Conservation (phyloP, 75 land plant species). For the Cryptomeria japonica region DNA sequence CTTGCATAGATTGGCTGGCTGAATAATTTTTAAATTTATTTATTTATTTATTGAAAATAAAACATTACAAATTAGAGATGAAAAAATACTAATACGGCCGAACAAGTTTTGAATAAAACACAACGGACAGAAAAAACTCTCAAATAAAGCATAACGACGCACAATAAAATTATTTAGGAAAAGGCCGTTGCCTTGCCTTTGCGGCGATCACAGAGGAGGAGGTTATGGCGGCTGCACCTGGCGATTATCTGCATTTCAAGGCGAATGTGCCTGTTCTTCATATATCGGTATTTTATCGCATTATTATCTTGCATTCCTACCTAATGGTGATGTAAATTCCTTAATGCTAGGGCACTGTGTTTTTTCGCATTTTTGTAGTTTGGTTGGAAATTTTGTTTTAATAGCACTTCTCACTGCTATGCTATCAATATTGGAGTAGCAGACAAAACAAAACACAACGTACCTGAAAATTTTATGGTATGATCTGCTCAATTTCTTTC, state of each 20-base stretch:
- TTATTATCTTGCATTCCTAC: too few species aligned
- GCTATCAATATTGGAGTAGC: neutral
- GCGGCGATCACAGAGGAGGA: neutral
- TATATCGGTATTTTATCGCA: conserved; percentile 57
- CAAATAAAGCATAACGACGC: too few species aligned
- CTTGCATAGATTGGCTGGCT: neutral
- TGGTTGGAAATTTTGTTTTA: neutral
- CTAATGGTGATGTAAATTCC: neutral
- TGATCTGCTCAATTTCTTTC: too few species aligned
- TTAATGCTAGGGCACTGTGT: neutral
- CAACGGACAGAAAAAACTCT: neutral
- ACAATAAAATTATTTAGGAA: neutral
- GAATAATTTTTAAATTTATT: too few species aligned
- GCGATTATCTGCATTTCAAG: conserved; percentile 91
- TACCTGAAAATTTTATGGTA: neutral
- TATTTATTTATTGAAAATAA: too few species aligned
- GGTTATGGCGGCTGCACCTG: conserved; percentile 53
- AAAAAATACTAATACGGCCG: too few species aligned
- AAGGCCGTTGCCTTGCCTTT: neutral
- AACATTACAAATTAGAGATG: too few species aligned
- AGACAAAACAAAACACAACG: neutral
- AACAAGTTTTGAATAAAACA: neutral
- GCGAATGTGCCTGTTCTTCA: conserved; percentile 91
- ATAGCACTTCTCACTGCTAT: neutral
- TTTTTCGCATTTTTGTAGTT: neutral